Evolutionary conservation across 176 grass and related monocot genomes (phyloP), one percentile per base, ranked within the genome.

Genomic region (Microstegium vimineum): DNA sequence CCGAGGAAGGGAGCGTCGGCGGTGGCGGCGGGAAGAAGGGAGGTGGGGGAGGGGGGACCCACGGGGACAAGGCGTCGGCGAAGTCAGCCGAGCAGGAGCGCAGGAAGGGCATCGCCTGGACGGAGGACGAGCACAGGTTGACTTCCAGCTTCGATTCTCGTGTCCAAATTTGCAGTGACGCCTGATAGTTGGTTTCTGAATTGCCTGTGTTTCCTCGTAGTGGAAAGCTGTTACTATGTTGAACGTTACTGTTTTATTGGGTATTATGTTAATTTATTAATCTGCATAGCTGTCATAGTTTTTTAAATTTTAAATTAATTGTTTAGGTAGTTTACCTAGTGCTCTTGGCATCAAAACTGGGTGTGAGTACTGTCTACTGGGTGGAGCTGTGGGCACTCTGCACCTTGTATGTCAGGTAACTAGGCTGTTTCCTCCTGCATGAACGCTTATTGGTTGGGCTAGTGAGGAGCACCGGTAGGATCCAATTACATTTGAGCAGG

Each of bases 61-160:
- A 90, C 22, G 81, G 77, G 38, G 90, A 85, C 1, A 95, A 95
- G 86, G 84, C 71, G 4, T 88, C 90, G 3, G 83, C 89, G 12
- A 91, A 90, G 84, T 84, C 89, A 2, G 86, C 95, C 3, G 95
- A 95, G 36, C 92, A 95, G 82, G 95, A 95, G 78, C 89, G 95
- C 76, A 76, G 90, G 66, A 98, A 95, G 72, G 95, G 95, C 49
- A 93, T 98, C 69, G 95, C 95, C 34, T 98, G 95, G 95, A 98
- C 95, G 18, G 95, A 98, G 81, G 95, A 98, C 63, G 95, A 98
- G 57, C 95, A 98, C 92, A 98, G 90, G 95, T 98, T 46, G 56
- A 7, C 54, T 75, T 45, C 23, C 4, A 34, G 10, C 73, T 65
- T 34, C 12, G 27, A 42, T 81, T 41, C 67, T 34, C 4, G 76